Base-by-base conservation (phyloP, 768 basidiomycete species). In the Macrolepiota albuminosa region DNA sequence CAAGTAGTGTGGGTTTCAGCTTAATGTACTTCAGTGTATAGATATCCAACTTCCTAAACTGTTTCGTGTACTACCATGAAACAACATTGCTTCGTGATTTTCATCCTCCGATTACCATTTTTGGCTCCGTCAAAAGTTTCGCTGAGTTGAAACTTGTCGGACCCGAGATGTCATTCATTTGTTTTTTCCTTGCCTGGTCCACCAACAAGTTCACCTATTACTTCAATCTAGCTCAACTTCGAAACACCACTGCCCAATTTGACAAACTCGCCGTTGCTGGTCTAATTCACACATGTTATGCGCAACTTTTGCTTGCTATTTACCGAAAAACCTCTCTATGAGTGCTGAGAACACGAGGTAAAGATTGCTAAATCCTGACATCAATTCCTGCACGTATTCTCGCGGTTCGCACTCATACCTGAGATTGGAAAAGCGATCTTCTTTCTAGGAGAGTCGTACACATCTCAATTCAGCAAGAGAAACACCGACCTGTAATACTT, bases 1-100 rank as follows among this genome's bases (percentile, higher is more conserved):
- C 65, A 29, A 61, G 63, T 56, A 70, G 71, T 36, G 57, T 67
- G n/a, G 71, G 68, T 56, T 45, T n/a, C 54, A 36, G 43, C 43
- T 24, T 56, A 31, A 56, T 45, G 13, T 45, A 34, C 42, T 33
- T 42, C 11, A 46, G 18, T 46, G 24, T 33, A 21, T 21, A 8
- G 24, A 24, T 56, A 43, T 26, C 10, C 10, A 24, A 18, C 13
- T 24, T 14, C 16, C 40, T 33, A 9, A 26, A 6, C 9, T 39
- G 24, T 14, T 21, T 56, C 54, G n/a, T 59, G 51, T 54, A 46
- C 21, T 42, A 29, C 9, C 6, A 43, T 54, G 26, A 4, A 16
- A 29, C 31, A 39, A 47, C 50, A 37, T 13, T 26, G 42, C 42
- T 51, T 53, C 29, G 39, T 24, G 51, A 43, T 42, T 48, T 36